A percentile compares a stretch with the other conserved stretches of the same genome.
These are phyloP conservation scores for Colletotrichum abscissum DNA, from an alignment of 2,329 filamentous ascomycete species.

Conservation along the genomic window DNA sequence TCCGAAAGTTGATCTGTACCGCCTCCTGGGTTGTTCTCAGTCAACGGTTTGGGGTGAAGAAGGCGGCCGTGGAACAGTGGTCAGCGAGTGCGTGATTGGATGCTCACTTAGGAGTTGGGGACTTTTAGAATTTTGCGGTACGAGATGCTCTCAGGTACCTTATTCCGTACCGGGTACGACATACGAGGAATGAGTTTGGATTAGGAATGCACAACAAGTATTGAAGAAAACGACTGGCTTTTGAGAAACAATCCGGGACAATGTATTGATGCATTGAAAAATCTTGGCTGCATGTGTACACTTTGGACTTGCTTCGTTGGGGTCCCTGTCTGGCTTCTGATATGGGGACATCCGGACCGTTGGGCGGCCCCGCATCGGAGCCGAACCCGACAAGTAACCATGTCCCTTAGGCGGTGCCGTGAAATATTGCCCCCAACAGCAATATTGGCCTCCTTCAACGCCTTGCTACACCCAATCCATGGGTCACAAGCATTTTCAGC, in stretches of 20 bases:
- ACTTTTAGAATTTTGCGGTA: no score
- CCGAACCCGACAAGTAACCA: neutral
- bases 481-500: neutral
- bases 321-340: neutral
- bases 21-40: slow-evolving; percentile 27
- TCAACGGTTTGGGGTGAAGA: slow-evolving; percentile 31
- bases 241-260: neutral
- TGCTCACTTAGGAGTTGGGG: no score
- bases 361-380: neutral
- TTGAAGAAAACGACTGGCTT: neutral
- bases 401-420: neutral
- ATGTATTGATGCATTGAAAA: neutral
- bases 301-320: neutral
- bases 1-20: slow-evolving; percentile 23
- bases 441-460: neutral
- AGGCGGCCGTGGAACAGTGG: slow-evolving; percentile 6
- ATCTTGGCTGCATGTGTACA: neutral
- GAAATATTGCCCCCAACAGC: neutral
- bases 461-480: neutral
- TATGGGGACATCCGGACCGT: neutral
- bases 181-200: neutral
- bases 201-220: neutral
- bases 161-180: neutral
- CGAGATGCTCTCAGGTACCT: no score
- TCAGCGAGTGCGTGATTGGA: neutral